Base-by-base conservation (phyloP, 345 rosid species). In the Ceriops tagal region DNA sequence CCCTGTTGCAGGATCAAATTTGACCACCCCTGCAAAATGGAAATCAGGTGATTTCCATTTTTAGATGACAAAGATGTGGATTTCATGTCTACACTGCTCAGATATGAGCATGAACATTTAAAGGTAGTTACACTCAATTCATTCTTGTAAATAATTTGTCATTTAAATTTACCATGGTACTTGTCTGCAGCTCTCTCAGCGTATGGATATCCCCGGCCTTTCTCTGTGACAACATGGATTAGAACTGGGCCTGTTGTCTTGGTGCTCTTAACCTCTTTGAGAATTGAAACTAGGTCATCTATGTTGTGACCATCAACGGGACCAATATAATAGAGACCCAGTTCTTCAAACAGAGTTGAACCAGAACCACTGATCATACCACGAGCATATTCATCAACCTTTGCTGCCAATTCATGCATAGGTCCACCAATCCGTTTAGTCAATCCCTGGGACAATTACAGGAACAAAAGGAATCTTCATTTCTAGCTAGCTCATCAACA, bases 321-420 rank as follows among this genome's bases (percentile, higher is more conserved):
- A 74, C 99, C 99, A 37, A 95, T 95, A 70, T 95, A 95, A 71
- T 95, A 95, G 4, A 91, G 85, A 51, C 99, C 99, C 1, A 95
- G 96, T 72, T 95, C 99, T 82, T 95, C 99, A 62, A 95, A 95
- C 6, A 95, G 81, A 39, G 99, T 88, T 9, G 99, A 89, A 10
- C 99, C 96, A 21, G 99, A 87, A 57, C 97, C 99, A 58, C 99
- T 85, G 63, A 95, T 95, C 99, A 95, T 95, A 51, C 99, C 96
- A 60, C 99, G 92, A 72, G 97, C 97, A 65, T 95, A 92, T 69
- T 95, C 97, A 53, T 95, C 99, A 8, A 95, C 97, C 79, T 95
- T 95, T 58, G 99, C 89, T 66, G 99, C 99, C 75, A 95, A 30
- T 68, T 89, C 88, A 51, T 95, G 99, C 96, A 92, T 91, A 8